Percentiles rank a stretch among this genome's conserved stretches.
Conservation (phyloP, 2,329 filamentous ascomycete genomes). For the Eutypella sp. region DNA sequence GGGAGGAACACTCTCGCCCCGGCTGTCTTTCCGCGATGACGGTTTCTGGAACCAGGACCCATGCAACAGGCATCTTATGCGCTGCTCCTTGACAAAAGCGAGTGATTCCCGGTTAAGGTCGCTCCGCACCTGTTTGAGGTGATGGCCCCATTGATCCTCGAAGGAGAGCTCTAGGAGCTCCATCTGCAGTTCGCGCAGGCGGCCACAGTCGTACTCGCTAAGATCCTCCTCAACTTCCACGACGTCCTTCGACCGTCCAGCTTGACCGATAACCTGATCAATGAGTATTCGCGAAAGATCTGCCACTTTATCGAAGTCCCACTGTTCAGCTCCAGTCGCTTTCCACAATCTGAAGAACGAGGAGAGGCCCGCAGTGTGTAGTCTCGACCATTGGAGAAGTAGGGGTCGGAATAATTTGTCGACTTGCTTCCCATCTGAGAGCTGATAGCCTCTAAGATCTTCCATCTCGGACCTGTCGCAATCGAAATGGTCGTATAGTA, state of each 20-base stretch:
- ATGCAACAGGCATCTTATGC: constrained; percentile 80
- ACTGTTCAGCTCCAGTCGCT: constrained; percentile 73
- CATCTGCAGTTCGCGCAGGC: constrained; percentile 85
- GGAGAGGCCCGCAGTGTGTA: constrained; percentile 81
- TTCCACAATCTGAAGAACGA: constrained; percentile 94
- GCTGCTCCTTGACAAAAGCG: constrained; percentile 95
- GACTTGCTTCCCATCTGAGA: constrained; percentile 72
- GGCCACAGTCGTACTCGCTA: constrained; percentile 72
- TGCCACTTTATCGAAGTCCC: constrained; percentile 89
- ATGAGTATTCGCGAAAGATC: constrained; percentile 87
- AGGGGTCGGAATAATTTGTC: constrained; percentile 84
- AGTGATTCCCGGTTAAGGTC: constrained; percentile 86
- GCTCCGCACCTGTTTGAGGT: constrained; percentile 84
- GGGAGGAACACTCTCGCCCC: constrained; percentile 31
- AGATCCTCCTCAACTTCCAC: constrained; percentile 86
- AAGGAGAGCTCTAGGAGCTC: constrained; percentile 85
- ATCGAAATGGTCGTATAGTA: constrained; percentile 93
- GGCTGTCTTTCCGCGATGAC: constrained; percentile 39
- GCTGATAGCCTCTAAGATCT: constrained; percentile 70
- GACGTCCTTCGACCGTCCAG: constrained; percentile 76
- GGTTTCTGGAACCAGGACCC: constrained; percentile 79
- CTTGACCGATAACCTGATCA: constrained; percentile 82
- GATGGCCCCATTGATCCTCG: constrained; percentile 89
- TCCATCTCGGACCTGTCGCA: constrained; percentile 79
- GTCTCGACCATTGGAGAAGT: constrained; percentile 84